Evolutionary conservation across 2,329 filamentous ascomycete species (phyloP).

Genomic region (Penicillium fuscoglaucum): DNA sequence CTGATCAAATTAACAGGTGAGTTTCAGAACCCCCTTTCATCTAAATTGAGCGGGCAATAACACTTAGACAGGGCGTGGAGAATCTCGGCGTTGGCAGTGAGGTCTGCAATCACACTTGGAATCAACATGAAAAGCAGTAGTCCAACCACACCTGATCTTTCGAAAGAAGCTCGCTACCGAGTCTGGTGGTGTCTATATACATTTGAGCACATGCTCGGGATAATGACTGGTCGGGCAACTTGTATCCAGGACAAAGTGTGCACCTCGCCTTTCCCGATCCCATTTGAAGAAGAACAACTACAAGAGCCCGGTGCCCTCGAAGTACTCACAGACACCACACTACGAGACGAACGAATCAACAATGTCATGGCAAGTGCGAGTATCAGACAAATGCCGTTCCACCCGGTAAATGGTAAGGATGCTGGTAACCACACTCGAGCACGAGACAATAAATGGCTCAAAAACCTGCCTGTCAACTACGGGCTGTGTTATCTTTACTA

Average conservation of each 20-base stretch:
- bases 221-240: slow-evolving; percentile 49
- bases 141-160: slow-evolving; percentile 36
- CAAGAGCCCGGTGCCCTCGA: slow-evolving; percentile 35
- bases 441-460: slow-evolving; percentile 38
- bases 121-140: slow-evolving; percentile 49
- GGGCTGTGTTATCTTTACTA: slow-evolving; percentile 43
- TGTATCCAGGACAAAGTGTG: slow-evolving; percentile 46
- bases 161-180: slow-evolving; percentile 48
- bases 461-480: slow-evolving; percentile 34
- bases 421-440: slow-evolving; percentile 23
- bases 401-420: slow-evolving; percentile 32
- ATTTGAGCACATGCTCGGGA: slow-evolving; percentile 47
- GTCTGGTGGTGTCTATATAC: slow-evolving; percentile 50
- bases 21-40: slow-evolving; percentile 1
- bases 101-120: slow-evolving; percentile 45
- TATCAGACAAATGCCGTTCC: slow-evolving; percentile 35
- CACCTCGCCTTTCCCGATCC: slow-evolving; percentile 45
- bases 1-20: slow-evolving; percentile 48
- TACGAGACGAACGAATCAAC: slow-evolving; percentile 38
- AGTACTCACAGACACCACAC: slow-evolving; percentile 32
- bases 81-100: slow-evolving; percentile 44
- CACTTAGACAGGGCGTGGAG: slow-evolving; percentile 41
- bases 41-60: slow-evolving; percentile 1
- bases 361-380: slow-evolving; percentile 32
- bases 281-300: slow-evolving; percentile 43